Conservation (phyloP, 164 flowering plant genomes). For the Malania oleifera region DNA sequence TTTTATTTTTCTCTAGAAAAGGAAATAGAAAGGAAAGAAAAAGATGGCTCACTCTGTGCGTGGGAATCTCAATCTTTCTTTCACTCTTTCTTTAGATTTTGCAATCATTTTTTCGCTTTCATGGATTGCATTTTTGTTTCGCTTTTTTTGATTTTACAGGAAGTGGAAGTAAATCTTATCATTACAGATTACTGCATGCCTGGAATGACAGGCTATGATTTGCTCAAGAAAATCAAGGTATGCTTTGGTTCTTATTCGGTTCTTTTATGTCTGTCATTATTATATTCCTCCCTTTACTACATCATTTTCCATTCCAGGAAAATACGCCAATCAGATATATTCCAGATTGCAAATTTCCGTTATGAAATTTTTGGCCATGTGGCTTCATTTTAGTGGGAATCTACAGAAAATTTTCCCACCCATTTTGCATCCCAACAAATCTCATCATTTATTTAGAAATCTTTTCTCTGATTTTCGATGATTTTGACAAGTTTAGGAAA, state of each 20-base stretch:
- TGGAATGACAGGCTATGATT: conserved; percentile 74
- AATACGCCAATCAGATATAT: neutral
- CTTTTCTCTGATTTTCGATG: neutral
- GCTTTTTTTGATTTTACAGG: conserved; percentile 25
- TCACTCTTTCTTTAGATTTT: neutral
- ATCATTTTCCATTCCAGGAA: neutral
- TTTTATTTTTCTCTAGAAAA: neutral
- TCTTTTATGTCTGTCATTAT: conserved; percentile 9
- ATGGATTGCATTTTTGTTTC: neutral
- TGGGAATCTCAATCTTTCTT: neutral
- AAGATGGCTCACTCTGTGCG: neutral
- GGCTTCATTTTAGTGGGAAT: neutral
- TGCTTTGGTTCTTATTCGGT: conserved; percentile 8
- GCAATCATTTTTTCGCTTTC: neutral
- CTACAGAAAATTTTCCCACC: too few species aligned
- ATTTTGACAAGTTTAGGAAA: neutral
- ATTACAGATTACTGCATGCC: conserved; percentile 78
- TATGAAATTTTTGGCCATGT: too few species aligned
- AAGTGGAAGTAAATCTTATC: conserved; percentile 55
- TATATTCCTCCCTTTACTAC: neutral
- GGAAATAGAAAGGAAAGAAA: too few species aligned
- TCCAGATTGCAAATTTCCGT: neutral
- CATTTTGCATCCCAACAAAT: neutral
- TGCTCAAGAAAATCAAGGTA: conserved; percentile 68
- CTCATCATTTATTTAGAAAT: neutral